Evolutionary conservation across 1,284 basidiomycete species (phyloP), one percentile per base, ranked within the genome.

Genomic region (Singerocomus inundabilis): DNA sequence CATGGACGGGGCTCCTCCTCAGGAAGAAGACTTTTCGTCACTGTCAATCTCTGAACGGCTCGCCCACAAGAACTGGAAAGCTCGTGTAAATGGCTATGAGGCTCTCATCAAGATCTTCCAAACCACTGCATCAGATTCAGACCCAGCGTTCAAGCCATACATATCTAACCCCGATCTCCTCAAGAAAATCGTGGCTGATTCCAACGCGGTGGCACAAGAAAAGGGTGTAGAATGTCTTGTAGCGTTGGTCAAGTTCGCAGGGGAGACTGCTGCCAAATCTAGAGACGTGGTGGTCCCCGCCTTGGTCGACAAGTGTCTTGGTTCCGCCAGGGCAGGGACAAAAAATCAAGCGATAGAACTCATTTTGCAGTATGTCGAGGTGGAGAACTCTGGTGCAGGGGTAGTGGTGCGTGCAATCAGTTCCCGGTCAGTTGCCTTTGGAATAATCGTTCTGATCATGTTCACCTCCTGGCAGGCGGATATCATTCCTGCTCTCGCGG

Each of bases 131-230:
- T 93, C 92, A 44, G 96, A 98, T 67, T 82, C 84, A 56, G 96
- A 98, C 77, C 92, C 94, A 44, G 89, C 91, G 41, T 99, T 99
- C 77, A 85, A 84, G 61, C 91, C 92, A 24, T 98, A 92, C 70
- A 69, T 90, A 58, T 83, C 79, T 69, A 85, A 87, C 57, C 72
- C 82, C 9, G 89, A 91, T 67, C 70, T 85, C 35, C 81, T 97
- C 57, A 92, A 89, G 77, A 94, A 87, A 72, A 92, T 95, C 66
- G 89, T 77, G 33, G 84, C 84, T 4, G 97, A 99, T 66, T 77
- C 93, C 1, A 99, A 99, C 70, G 97, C 91, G 12, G 96, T 98
- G 29, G 95, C 97, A 11, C 97, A 99, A 71, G 97, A 99, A 76
- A 98, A 97, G 68, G 97, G 91, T 31, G 80, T 97, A 18, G 89